Percentiles rank a stretch among this genome's conserved stretches.
Conservation (phyloP, 2,329 filamentous ascomycete genomes). For the Apiospora phragmitis region DNA sequence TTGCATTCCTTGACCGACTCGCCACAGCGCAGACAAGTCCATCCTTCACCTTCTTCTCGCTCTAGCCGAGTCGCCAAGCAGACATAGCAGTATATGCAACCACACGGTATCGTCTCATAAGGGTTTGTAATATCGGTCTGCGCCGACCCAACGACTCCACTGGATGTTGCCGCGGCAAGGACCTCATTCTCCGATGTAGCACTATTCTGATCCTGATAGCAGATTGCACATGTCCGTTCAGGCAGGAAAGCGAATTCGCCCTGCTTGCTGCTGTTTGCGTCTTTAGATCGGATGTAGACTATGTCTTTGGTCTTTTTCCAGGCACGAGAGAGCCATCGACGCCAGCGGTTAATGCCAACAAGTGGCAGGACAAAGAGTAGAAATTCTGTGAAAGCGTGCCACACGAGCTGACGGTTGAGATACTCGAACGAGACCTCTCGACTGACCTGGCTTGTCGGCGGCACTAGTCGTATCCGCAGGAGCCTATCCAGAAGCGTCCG, state of each 20-base stretch:
- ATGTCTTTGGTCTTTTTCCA: slow-evolving; percentile 79
- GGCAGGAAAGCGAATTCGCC: slow-evolving; percentile 86
- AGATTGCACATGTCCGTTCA: slow-evolving; percentile 93
- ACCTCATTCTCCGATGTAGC: slow-evolving; percentile 74
- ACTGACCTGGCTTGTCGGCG: slow-evolving; percentile 80
- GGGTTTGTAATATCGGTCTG: slow-evolving; percentile 95
- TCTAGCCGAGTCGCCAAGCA: slow-evolving; percentile 90
- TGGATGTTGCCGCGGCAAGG: slow-evolving; percentile 67
- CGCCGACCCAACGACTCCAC: slow-evolving; percentile 81
- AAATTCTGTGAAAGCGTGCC: slow-evolving; percentile 99
- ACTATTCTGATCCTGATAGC: slow-evolving; percentile 90
- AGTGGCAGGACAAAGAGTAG: slow-evolving; percentile 95
- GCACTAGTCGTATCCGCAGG: slow-evolving; percentile 79
- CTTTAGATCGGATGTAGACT: slow-evolving; percentile 49
- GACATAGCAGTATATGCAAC: slow-evolving; percentile 93
- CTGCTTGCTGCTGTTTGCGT: slow-evolving; percentile 53
- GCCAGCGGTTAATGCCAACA: slow-evolving; percentile 93
- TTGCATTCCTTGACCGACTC: slow-evolving; percentile 80
- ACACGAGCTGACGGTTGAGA: slow-evolving; percentile 93
- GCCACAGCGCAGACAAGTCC: slow-evolving; percentile 87
- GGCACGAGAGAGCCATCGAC: slow-evolving; percentile 81
- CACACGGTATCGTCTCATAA: slow-evolving; percentile 87
- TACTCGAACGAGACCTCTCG: slow-evolving; percentile 97
- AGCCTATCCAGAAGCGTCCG: slow-evolving; percentile 86
- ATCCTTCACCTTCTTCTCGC: slow-evolving; percentile 90